A percentile compares a stretch with the other conserved stretches of the same genome.
Evolutionary conservation across 148 eudicot species (phyloP).

Genomic region (Pharnaceum exiguum): DNA sequence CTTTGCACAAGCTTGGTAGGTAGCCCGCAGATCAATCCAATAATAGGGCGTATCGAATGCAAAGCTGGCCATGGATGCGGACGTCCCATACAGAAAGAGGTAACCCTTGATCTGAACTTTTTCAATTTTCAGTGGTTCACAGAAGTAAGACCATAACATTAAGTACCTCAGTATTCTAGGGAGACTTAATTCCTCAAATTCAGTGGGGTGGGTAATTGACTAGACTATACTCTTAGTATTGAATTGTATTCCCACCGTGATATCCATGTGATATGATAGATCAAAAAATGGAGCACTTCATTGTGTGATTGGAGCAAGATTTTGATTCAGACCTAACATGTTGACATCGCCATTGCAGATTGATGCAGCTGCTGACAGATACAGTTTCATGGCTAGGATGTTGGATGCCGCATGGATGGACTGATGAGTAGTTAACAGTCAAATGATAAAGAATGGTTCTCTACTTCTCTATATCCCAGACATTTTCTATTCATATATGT

Average conservation of each 20-base stretch:
- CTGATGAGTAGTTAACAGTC: too few species aligned
- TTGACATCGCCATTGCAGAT: too few species aligned
- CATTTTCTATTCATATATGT: neutral
- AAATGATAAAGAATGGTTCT: too few species aligned
- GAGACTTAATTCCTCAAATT: too few species aligned
- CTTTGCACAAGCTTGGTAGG: constrained; percentile 72
- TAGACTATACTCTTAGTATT: too few species aligned
- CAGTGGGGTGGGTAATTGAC: too few species aligned
- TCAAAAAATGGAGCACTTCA: neutral
- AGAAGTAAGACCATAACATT: too few species aligned
- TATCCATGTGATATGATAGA: too few species aligned
- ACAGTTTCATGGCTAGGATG: constrained; percentile 82
- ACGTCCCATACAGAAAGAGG: constrained; percentile 77
- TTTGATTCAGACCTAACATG: neutral
- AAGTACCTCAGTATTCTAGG: too few species aligned
- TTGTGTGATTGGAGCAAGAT: neutral
- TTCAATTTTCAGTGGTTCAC: too few species aligned
- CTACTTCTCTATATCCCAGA: neutral
- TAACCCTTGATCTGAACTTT: constrained; percentile 1
- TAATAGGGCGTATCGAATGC: constrained; percentile 71
- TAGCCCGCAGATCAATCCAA: constrained; percentile 85
- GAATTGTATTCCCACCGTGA: too few species aligned
- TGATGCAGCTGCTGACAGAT: constrained; percentile 77
- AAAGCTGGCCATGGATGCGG: constrained; percentile 94
- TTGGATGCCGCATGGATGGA: constrained; percentile 70